phyloP scores from a whole-genome alignment of 306 rosid species.

The Neltuma alba region DNA sequence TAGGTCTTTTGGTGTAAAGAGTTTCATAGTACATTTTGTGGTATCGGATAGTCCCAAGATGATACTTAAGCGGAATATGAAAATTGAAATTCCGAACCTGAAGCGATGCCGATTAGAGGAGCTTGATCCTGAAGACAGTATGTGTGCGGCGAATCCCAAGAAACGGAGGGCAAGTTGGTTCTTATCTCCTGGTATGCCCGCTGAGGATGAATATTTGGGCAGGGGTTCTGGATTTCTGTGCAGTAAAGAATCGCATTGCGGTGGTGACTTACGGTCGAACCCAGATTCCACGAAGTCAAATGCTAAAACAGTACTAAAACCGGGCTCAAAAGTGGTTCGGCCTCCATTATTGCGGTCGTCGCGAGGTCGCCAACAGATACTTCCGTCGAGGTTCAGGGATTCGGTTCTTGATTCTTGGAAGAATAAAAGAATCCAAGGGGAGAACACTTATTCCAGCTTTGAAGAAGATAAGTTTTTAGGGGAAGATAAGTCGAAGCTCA shows the following conservation, averaged over 20 bases:
- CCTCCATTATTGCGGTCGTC: constrained; percentile 52
- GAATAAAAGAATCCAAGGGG: constrained; percentile 36
- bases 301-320: constrained; percentile 18
- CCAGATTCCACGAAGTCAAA: constrained; percentile 41
- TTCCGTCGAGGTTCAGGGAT: constrained; percentile 66
- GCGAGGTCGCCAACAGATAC: constrained; percentile 60
- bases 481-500: constrained; percentile 24
- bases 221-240: constrained; percentile 40
- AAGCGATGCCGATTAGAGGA: constrained; percentile 66
- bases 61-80: constrained; percentile 61
- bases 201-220: constrained; percentile 40
- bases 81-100: constrained; percentile 54
- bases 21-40: constrained; percentile 7
- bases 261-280: constrained; percentile 43
- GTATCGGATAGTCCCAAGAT: constrained; percentile 44
- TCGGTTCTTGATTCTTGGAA: constrained; percentile 52
- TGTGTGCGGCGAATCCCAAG: constrained; percentile 44
- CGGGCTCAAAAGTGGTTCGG: constrained; percentile 23
- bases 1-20: constrained; percentile 46
- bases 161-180: constrained; percentile 40
- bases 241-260: constrained; percentile 42
- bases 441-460: constrained; percentile 6
- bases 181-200: constrained; percentile 26
- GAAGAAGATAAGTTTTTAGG: constrained; percentile 34
- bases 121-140: constrained; percentile 36